Evolutionary conservation across 345 rosid species (phyloP).

Genomic region (Murraya koenigii): DNA sequence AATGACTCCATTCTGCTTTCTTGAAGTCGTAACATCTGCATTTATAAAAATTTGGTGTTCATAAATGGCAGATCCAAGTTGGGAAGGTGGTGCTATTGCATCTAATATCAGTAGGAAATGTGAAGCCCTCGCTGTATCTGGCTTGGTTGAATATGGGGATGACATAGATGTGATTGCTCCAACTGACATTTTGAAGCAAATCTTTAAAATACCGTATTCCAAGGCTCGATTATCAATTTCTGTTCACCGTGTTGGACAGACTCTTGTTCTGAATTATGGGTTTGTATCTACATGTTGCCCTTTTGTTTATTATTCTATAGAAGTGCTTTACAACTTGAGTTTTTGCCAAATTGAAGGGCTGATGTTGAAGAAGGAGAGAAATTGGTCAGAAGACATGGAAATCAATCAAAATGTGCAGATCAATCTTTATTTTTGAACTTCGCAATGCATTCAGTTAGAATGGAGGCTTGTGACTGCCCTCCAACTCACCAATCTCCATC

Average conservation of each 20-base stretch:
- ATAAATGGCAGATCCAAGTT: slow-evolving; percentile 52
- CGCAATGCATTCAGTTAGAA: slow-evolving; percentile 96
- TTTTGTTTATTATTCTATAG: slow-evolving; percentile 2
- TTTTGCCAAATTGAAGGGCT: slow-evolving; percentile 50
- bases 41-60: slow-evolving; percentile 16
- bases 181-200: slow-evolving; percentile 85
- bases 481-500: slow-evolving; percentile 51
- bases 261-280: slow-evolving; percentile 90
- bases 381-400: slow-evolving; percentile 67
- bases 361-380: slow-evolving; percentile 93
- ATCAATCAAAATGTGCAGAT: slow-evolving; percentile 81
- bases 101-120: slow-evolving; percentile 71
- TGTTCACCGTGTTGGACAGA: slow-evolving; percentile 87
- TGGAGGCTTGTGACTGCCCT: slow-evolving; percentile 99
- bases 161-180: slow-evolving; percentile 94
- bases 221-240: slow-evolving; percentile 90
- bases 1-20: slow-evolving; percentile 1
- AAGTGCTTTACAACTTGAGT: slow-evolving; percentile 6
- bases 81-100: slow-evolving; percentile 62
- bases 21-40: slow-evolving; percentile 3
- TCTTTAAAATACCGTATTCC: slow-evolving; percentile 93
- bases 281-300: slow-evolving; percentile 26
- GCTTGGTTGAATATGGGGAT: slow-evolving; percentile 91
- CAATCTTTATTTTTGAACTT: slow-evolving; percentile 84
- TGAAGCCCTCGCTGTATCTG: slow-evolving; percentile 94